Evolutionary conservation across 192 early-diverging fungal species (phyloP).

Genomic region (Backusella westeae): DNA sequence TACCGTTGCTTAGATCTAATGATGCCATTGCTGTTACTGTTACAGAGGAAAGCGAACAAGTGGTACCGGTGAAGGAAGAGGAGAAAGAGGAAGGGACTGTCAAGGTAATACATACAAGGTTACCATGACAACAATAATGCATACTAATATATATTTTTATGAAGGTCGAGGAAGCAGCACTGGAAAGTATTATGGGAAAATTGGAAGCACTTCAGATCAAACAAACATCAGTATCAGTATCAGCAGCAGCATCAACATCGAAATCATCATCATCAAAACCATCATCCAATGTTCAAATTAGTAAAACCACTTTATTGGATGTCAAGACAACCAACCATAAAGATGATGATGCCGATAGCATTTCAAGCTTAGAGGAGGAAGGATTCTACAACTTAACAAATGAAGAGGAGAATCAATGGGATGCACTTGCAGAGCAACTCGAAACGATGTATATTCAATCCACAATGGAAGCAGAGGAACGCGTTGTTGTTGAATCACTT

Average conservation of each 20-base stretch:
- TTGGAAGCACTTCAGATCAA: background rate
- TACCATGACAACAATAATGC: background rate
- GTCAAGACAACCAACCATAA: background rate
- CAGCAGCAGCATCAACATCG: too few species aligned
- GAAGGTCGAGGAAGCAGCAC: background rate
- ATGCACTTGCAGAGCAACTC: background rate
- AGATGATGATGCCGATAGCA: background rate
- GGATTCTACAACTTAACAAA: background rate
- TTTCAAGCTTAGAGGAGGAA: background rate
- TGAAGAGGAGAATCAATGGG: background rate
- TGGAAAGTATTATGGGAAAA: background rate
- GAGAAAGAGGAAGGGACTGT: background rate
- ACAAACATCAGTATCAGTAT: background rate
- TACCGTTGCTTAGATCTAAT: background rate
- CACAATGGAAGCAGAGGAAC: background rate
- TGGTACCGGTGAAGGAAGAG: background rate
- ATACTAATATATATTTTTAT: background rate
- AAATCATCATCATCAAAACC: background rate
- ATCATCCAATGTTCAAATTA: background rate
- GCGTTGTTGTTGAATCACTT: background rate
- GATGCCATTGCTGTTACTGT: background rate
- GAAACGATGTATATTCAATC: background rate
- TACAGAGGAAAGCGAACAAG: background rate
- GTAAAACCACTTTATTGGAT: background rate
- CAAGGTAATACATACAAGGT: background rate